Evolutionary conservation across 768 basidiomycete species (phyloP).

Genomic region (Mycena albidolilacea): DNA sequence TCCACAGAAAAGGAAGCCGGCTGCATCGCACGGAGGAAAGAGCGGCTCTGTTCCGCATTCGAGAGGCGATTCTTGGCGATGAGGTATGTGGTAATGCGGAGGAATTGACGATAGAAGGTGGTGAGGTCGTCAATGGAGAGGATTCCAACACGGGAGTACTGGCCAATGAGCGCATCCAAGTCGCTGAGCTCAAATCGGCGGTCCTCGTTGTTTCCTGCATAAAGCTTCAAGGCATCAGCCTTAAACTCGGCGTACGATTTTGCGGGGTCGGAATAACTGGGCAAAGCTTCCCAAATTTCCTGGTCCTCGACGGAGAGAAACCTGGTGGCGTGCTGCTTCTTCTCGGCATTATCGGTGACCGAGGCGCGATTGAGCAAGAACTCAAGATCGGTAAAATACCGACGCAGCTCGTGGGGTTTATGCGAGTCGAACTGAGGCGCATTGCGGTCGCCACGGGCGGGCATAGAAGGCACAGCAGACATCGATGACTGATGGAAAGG

Average conservation of each 20-base stretch:
- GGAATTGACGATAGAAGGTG: background rate
- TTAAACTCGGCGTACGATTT: background rate
- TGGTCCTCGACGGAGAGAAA: background rate
- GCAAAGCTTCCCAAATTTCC: background rate
- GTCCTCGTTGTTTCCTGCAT: background rate
- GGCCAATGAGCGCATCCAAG: background rate
- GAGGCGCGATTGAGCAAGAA: background rate
- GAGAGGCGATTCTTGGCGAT: background rate
- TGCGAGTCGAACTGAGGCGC: no score
- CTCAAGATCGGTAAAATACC: background rate
- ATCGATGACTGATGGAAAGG: background rate
- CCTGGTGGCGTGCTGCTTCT: background rate
- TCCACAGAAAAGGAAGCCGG: background rate
- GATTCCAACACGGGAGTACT: background rate
- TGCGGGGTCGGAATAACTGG: background rate
- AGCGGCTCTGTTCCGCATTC: background rate
- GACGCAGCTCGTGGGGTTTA: no score
- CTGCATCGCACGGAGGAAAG: background rate
- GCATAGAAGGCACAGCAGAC: conserved; percentile 3
- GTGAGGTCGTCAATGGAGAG: background rate
- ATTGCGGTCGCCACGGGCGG: background rate
- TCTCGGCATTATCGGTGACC: background rate
- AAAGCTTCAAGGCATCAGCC: background rate
- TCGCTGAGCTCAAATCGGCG: background rate
- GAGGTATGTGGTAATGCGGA: background rate